Conservation (phyloP, 805 yeast species). For the Yarrowia porcina region DNA sequence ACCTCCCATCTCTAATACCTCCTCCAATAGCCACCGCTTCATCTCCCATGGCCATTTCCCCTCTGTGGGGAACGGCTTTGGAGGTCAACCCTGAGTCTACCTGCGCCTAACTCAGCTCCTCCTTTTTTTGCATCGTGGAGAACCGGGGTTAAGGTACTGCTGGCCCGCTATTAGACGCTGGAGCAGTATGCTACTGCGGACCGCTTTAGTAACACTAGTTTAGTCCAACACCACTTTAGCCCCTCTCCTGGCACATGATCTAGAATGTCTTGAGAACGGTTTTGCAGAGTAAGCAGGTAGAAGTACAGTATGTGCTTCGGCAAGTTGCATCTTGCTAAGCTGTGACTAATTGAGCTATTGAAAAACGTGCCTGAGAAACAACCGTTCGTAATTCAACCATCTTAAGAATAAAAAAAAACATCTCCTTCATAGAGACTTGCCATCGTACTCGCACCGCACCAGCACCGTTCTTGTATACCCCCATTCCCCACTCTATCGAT, state of each 20-base stretch:
- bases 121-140: slow-evolving; percentile 9
- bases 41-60: neutral
- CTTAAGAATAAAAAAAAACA: no score
- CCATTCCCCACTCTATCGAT: neutral
- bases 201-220: neutral
- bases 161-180: neutral
- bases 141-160: neutral
- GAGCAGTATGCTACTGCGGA: neutral
- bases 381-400: no score
- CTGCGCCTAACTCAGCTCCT: neutral
- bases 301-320: no score
- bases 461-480: no score
- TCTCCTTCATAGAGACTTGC: no score
- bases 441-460: no score
- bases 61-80: slow-evolving; percentile 5
- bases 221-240: neutral
- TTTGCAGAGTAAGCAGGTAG: no score
- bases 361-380: no score
- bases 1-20: no score
- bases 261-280: neutral
- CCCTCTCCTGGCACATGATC: neutral
- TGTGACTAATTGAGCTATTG: neutral
- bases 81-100: neutral
- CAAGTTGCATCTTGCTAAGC: neutral
- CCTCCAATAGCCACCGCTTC: no score